Evolutionary conservation across 2,329 filamentous ascomycete species (phyloP).

Genomic region (Pseudonectria foliicola): DNA sequence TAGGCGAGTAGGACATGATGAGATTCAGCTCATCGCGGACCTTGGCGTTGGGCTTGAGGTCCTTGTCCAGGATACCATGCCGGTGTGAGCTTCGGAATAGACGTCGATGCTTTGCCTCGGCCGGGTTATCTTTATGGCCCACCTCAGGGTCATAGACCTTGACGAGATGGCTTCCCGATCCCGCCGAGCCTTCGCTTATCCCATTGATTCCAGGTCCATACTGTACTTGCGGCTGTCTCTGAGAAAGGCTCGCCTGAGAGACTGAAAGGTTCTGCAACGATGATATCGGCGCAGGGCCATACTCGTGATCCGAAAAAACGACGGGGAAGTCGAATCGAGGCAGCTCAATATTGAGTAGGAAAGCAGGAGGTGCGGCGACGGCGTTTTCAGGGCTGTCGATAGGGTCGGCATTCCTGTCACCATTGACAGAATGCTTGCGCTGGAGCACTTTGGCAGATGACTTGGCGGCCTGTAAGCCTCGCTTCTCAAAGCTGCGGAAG

Average conservation of each 20-base stretch:
- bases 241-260: constrained; percentile 62
- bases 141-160: constrained; percentile 91
- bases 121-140: constrained; percentile 82
- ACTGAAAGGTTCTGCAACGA: constrained; percentile 52
- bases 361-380: constrained; percentile 44
- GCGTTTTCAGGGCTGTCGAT: constrained; percentile 23
- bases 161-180: constrained; percentile 57
- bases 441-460: constrained; percentile 54
- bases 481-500: constrained; percentile 81
- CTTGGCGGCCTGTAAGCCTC: constrained; percentile 56
- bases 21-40: constrained; percentile 87
- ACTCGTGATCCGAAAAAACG: constrained; percentile 91
- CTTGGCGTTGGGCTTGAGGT: constrained; percentile 93
- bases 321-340: constrained; percentile 93
- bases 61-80: constrained; percentile 89
- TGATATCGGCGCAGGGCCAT: constrained; percentile 76
- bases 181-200: constrained; percentile 43
- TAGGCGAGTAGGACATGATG: constrained; percentile 88
- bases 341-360: constrained; percentile 83
- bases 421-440: constrained; percentile 35
- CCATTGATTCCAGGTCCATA: constrained; percentile 84
- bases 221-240: constrained; percentile 80
- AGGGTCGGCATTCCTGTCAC: constrained; percentile 25
- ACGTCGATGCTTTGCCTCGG: constrained; percentile 88
- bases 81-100: constrained; percentile 84